A percentile compares a stretch with the other conserved stretches of the same genome.
phyloP scores from a whole-genome alignment of 805 yeast genomes.

The Yarrowia sp. region DNA sequence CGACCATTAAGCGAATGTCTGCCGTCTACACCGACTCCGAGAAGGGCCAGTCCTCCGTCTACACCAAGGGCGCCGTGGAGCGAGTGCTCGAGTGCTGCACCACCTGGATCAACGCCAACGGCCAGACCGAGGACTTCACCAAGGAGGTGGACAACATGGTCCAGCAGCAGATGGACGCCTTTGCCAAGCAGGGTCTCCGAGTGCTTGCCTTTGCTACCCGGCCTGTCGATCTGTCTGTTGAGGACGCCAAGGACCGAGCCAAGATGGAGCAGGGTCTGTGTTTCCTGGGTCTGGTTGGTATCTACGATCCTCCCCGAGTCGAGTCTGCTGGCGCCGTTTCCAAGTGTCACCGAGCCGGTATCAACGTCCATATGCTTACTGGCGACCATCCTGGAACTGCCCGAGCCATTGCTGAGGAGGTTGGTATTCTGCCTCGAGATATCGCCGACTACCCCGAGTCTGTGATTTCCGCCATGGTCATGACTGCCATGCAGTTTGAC shows the following conservation, averaged over 20 bases:
- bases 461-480: constrained; percentile 69
- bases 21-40: constrained; percentile 55
- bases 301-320: constrained; percentile 79
- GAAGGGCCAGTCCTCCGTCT: constrained; percentile 49
- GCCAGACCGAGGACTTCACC: constrained; percentile 42
- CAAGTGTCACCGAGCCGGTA: constrained; percentile 74
- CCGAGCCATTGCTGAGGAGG: constrained; percentile 78
- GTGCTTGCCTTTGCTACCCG: constrained; percentile 72
- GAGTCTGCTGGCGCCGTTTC: constrained; percentile 72
- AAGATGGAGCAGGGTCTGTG: constrained; percentile 60
- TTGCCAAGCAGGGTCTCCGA: constrained; percentile 72
- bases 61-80: constrained; percentile 80
- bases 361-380: constrained; percentile 80
- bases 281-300: constrained; percentile 75
- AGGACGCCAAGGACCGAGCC: constrained; percentile 42
- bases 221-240: constrained; percentile 47
- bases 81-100: constrained; percentile 65
- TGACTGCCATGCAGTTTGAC: constrained; percentile 79
- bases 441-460: constrained; percentile 59
- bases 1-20: constrained; percentile 75
- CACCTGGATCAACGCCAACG: constrained; percentile 57
- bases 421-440: constrained; percentile 73
- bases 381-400: constrained; percentile 86
- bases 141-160: constrained; percentile 52
- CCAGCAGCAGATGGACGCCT: constrained; percentile 62